Conservation (phyloP, 768 basidiomycete genomes). For the Mycena indigotica region DNA sequence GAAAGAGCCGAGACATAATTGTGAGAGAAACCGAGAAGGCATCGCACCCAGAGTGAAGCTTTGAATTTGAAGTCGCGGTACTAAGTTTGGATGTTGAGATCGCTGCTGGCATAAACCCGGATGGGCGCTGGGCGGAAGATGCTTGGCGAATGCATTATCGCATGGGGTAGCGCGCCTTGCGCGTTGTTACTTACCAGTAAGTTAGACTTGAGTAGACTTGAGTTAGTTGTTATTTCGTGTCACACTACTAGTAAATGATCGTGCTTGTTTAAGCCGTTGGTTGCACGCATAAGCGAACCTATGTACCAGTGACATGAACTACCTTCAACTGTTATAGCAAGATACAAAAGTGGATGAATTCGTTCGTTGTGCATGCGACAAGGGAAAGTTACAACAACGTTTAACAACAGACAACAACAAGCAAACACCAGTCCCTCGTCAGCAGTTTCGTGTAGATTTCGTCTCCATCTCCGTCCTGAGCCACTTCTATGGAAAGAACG, state of each 20-base stretch:
- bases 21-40: background rate
- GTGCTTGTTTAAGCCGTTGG: background rate
- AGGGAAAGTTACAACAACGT: background rate
- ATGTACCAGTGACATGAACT: background rate
- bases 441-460: background rate
- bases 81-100: too few relatives aligned
- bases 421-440: background rate
- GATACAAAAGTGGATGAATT: too few relatives aligned
- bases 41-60: too few relatives aligned
- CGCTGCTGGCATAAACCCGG: too few relatives aligned
- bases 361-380: background rate
- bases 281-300: background rate
- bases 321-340: too few relatives aligned
- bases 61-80: too few relatives aligned
- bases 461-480: background rate
- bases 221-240: background rate
- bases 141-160: too few relatives aligned
- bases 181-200: too few relatives aligned
- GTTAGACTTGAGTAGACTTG: too few relatives aligned
- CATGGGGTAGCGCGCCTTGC: too few relatives aligned
- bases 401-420: background rate
- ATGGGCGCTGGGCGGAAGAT: too few relatives aligned
- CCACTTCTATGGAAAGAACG: background rate
- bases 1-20: background rate
- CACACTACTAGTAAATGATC: background rate